Evolutionary conservation across 371 early-diverging fungal species (phyloP), one percentile per base, ranked within the genome.

Genomic region (Mortierella sp.): DNA sequence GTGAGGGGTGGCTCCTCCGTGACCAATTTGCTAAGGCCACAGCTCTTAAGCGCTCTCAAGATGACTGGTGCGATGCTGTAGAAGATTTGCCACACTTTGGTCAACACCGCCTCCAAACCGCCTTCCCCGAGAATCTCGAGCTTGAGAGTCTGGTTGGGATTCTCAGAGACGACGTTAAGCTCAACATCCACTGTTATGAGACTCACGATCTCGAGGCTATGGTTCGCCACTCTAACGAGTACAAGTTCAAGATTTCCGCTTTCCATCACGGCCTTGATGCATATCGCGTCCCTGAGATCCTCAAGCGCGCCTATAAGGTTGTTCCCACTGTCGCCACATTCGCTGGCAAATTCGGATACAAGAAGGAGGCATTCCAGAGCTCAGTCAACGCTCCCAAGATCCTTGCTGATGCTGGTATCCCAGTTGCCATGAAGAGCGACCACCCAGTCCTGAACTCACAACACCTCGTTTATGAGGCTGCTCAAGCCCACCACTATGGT

Each of bases 241-340:
- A 89, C 83, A 88, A 89, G 66, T 92, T 95, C 77, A 89, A 86
- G 28, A 92, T 95, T 56, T 61, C 86, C 2, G 90, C 96, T 9
- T 91, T 95, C 82, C 96, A 95, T 70, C 96, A 95, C 76, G 96
- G 93, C 22, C 76, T 93, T 32, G 93, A 93, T 63, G 95, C 95
- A 3, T 93, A 93, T 75, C 86, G 89, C 47, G 85, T 94, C 28
- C 91, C 93, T 3, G 88, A 84, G 23, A 84, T 93, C 32, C 82
- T 95, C 10, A 88, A 88, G 53, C 88, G 90, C 17, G 88, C 87
- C 23, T 86, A 83, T 26, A 85, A 86, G 54, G 82, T 83, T 45
- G 89, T 93, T 45, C 91, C 93, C 56, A 90, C 93, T 0, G 86
- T 89, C 23, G 91, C 92, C 15, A 90, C 89, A 12, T 93, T 90